Conservation (phyloP, 2,329 filamentous ascomycete species). For the Chrysoporthe cubensis region DNA sequence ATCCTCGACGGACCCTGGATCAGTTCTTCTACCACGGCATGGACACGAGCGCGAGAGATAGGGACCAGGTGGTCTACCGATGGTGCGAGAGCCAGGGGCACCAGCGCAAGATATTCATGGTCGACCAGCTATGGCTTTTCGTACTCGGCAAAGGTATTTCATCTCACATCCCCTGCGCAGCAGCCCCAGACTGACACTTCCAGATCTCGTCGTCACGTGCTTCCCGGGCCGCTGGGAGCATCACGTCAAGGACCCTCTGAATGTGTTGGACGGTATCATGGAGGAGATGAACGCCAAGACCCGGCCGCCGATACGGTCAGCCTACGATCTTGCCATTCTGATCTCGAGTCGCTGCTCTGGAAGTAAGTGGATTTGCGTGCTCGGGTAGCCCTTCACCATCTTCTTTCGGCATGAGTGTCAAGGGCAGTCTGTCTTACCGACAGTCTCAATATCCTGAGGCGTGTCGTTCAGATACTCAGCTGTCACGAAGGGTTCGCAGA, state of each 20-base stretch:
- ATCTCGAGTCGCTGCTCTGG: slow-evolving; percentile 65
- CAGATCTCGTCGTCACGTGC: slow-evolving; percentile 62
- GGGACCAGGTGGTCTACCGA: slow-evolving; percentile 67
- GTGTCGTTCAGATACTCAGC: no score
- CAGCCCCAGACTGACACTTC: background rate
- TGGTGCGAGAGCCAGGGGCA: slow-evolving; percentile 47
- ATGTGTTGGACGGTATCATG: slow-evolving; percentile 65
- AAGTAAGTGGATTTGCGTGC: slow-evolving; percentile 29
- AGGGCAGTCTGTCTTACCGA: no score
- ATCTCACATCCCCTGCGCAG: no score
- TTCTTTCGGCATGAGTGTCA: no score
- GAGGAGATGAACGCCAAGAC: slow-evolving; percentile 70
- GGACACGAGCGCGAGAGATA: slow-evolving; percentile 62
- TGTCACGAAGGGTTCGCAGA: no score
- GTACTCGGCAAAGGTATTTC: slow-evolving; percentile 50
- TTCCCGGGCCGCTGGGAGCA: slow-evolving; percentile 64
- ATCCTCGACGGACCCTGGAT: slow-evolving; percentile 65
- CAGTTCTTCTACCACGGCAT: slow-evolving; percentile 70
- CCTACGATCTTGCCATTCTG: slow-evolving; percentile 65
- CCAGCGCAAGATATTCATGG: slow-evolving; percentile 67
- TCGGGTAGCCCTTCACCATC: no score
- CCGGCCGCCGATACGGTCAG: slow-evolving; percentile 59
- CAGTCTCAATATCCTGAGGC: no score
- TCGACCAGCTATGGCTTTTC: slow-evolving; percentile 72
- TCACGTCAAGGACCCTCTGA: slow-evolving; percentile 63